phyloP scores from a whole-genome alignment of 2,329 filamentous ascomycete species.

The Claviceps paspali region DNA sequence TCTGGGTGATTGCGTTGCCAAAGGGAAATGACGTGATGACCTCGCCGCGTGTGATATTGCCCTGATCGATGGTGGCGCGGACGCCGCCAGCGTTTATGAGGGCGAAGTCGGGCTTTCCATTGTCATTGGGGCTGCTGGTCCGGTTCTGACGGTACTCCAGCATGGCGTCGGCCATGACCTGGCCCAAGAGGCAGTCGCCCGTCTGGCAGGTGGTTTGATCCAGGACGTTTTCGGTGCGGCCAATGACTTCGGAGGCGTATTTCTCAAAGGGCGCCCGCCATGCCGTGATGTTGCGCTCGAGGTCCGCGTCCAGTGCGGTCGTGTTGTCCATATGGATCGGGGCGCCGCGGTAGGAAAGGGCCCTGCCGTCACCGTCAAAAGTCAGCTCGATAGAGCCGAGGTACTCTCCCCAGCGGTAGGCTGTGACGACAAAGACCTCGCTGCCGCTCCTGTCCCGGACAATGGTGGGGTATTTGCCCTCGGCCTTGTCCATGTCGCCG shows the following conservation, averaged over 20 bases:
- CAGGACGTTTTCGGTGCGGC: conserved; percentile 32
- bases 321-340: conserved; percentile 49
- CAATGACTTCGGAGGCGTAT: conserved; percentile 30
- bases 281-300: conserved; percentile 40
- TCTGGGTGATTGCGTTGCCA: conserved; percentile 46
- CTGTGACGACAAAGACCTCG: conserved; percentile 53
- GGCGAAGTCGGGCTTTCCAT: conserved; percentile 34
- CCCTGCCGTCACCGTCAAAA: conserved; percentile 43
- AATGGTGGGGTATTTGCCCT: conserved; percentile 49
- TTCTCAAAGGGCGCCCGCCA: conserved; percentile 48
- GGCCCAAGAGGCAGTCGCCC: conserved; percentile 41
- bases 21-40: conserved; percentile 52
- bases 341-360: conserved; percentile 46
- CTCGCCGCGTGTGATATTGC: conserved; percentile 46
- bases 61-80: conserved; percentile 45
- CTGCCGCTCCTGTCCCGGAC: conserved; percentile 44
- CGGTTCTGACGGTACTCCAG: conserved; percentile 40
- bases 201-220: conserved; percentile 43
- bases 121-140: conserved; percentile 19
- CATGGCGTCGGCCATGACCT: conserved; percentile 44
- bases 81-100: conserved; percentile 50
- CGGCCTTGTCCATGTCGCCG: conserved; percentile 40
- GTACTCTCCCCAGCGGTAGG: conserved; percentile 55
- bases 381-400: conserved; percentile 52
- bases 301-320: conserved; percentile 37